Percentiles rank a stretch among this genome's conserved stretches.
Conservation (phyloP, 2,329 filamentous ascomycete species). For the Talaromyces amestolkiae region DNA sequence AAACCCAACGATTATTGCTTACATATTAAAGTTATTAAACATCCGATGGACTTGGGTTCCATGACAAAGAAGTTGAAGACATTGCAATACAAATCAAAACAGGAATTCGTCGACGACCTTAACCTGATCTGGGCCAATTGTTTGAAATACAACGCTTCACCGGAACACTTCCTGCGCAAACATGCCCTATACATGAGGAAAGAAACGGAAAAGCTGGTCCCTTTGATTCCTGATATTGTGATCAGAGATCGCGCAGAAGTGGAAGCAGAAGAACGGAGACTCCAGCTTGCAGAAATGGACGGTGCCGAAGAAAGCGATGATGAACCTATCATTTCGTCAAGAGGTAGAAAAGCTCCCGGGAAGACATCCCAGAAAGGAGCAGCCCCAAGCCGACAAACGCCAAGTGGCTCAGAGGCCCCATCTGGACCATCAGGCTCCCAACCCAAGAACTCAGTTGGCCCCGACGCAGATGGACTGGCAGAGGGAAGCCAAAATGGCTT, state of each 20-base stretch:
- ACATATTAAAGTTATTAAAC: conserved; percentile 72
- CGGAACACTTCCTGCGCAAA: conserved; percentile 79
- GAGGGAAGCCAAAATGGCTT: conserved; percentile 82
- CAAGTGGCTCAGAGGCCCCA: conserved; percentile 74
- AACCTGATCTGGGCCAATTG: conserved; percentile 98
- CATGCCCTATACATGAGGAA: conserved; percentile 97
- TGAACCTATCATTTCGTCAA: conserved; percentile 96
- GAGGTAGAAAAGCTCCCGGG: conserved; percentile 80
- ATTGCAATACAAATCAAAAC: conserved; percentile 78
- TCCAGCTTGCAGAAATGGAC: conserved; percentile 79
- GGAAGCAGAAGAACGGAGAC: conserved; percentile 77
- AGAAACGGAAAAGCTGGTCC: conserved; percentile 94
- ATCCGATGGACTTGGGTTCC: conserved; percentile 93
- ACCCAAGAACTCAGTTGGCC: conserved; percentile 49
- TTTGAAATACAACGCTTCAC: conserved; percentile 89
- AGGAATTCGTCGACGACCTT: conserved; percentile 89
- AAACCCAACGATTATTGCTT: conserved; percentile 21
- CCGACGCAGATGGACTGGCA: conserved; percentile 70
- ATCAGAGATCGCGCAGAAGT: conserved; percentile 91
- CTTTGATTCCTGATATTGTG: conserved; percentile 86
- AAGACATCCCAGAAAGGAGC: conserved; percentile 72
- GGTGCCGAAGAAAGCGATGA: conserved; percentile 90
- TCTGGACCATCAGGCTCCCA: conserved; percentile 56
- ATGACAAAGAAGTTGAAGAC: conserved; percentile 98
- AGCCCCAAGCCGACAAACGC: conserved; percentile 66